Evolutionary conservation across 352 stramenopile species (phyloP).

Genomic region (Phytophthora megakarya): DNA sequence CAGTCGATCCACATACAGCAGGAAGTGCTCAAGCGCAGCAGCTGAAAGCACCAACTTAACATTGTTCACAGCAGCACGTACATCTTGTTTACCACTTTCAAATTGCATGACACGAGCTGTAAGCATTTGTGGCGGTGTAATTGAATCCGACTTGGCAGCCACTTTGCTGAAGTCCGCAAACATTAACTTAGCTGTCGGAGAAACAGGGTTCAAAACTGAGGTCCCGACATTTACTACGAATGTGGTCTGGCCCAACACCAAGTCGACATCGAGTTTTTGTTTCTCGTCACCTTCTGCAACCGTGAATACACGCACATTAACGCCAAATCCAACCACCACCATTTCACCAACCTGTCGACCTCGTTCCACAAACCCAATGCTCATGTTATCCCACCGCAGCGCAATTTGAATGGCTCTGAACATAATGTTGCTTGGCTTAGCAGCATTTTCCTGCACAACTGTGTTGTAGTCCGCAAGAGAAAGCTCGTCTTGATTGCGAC

Average conservation of each 20-base stretch:
- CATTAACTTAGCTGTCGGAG: conserved; percentile 54
- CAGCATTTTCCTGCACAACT: conserved; percentile 47
- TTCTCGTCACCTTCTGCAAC: conserved; percentile 52
- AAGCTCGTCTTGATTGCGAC: conserved; percentile 42
- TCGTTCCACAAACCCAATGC: conserved; percentile 51
- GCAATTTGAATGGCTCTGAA: conserved; percentile 61
- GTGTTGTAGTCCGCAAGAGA: conserved; percentile 45
- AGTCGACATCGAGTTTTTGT: conserved; percentile 53
- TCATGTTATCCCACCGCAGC: conserved; percentile 61
- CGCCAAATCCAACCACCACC: conserved; percentile 53
- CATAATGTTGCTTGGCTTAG: conserved; percentile 54
- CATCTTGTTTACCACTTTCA: conserved; percentile 49
- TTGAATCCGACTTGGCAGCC: conserved; percentile 27
- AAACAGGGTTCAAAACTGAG: conserved; percentile 39
- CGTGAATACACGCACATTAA: conserved; percentile 49
- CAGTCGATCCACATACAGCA: conserved; percentile 67
- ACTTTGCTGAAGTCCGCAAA: conserved; percentile 60
- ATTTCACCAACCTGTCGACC: conserved; percentile 53
- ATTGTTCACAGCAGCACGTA: conserved; percentile 52
- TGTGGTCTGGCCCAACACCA: conserved; percentile 52
- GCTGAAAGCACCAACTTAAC: conserved; percentile 50
- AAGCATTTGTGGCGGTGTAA: conserved; percentile 50
- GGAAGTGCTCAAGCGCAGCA: conserved; percentile 60
- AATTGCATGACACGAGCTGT: conserved; percentile 49
- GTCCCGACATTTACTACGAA: conserved; percentile 56